Conservation (phyloP, 2,329 filamentous ascomycete species). For the Kalaharituber pfeilii region DNA sequence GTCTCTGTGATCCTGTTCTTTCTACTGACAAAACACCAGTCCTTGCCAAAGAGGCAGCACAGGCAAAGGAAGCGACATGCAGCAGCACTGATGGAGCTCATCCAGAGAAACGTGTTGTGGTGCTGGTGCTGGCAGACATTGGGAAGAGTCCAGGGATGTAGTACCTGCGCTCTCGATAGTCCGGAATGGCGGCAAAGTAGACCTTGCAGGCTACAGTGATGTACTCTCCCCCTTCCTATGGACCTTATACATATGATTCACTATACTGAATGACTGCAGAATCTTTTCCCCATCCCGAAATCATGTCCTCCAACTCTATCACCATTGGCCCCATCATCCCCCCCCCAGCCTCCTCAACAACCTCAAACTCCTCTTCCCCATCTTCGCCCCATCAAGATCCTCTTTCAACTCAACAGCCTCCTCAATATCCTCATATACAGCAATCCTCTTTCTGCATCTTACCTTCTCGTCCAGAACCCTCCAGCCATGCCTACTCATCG, state of each 20-base stretch:
- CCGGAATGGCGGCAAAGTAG: conserved; percentile 59
- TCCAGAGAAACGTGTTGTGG: conserved; percentile 24
- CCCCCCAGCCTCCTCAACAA: conserved; percentile 48
- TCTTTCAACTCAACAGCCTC: conserved; percentile 62
- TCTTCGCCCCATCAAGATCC: conserved; percentile 65
- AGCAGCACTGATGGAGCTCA: background rate
- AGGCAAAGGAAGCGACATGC: conserved; percentile 5
- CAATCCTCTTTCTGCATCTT: conserved; percentile 39
- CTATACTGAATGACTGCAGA: too few species aligned
- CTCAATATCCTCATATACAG: conserved; percentile 56
- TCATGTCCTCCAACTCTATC: conserved; percentile 51
- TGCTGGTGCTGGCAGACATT: conserved; percentile 87
- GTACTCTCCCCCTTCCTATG: conserved; percentile 13
- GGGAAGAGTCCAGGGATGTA: conserved; percentile 95
- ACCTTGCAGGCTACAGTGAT: conserved; percentile 80
- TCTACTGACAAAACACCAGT: conserved; percentile 14
- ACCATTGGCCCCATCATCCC: conserved; percentile 51
- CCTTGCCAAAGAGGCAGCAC: too few species aligned
- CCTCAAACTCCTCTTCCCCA: conserved; percentile 55
- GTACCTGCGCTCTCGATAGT: conserved; percentile 85
- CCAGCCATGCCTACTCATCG: conserved; percentile 82
- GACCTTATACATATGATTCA: too few species aligned
- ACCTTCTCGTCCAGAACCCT: conserved; percentile 48
- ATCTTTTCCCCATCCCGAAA: conserved; percentile 61
- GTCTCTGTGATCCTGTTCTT: conserved; percentile 10